These are phyloP conservation scores for Ophiostoma piceae DNA, from an alignment of 2,329 filamentous ascomycete genomes.

Conservation along the genomic window DNA sequence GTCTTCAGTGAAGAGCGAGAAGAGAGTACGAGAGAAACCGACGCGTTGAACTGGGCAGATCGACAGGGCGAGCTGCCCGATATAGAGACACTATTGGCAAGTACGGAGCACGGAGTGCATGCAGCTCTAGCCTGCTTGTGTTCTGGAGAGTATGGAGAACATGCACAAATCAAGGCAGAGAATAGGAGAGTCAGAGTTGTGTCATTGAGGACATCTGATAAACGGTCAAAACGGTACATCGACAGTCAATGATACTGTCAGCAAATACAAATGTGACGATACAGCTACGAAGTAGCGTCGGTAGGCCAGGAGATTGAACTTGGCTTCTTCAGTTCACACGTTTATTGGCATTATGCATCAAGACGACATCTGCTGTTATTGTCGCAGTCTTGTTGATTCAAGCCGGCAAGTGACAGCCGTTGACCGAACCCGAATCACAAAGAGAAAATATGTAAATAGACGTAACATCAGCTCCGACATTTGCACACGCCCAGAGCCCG, in stretches of 20 bases:
- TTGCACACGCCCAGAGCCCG: not conserved
- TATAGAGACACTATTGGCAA: not conserved
- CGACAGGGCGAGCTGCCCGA: not conserved
- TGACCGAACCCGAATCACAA: not conserved
- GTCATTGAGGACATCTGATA: not conserved
- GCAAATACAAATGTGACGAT: not conserved
- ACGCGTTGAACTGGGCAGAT: not conserved
- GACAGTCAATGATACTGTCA: not conserved
- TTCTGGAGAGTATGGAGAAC: not conserved
- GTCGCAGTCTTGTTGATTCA: not conserved
- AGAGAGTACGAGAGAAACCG: not conserved
- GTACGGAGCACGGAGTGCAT: not conserved
- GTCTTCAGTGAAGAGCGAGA: not conserved
- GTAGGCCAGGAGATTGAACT: constrained; percentile 7
- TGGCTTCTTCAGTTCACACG: not conserved
- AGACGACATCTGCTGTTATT: not conserved
- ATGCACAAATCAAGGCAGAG: not conserved
- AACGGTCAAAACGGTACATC: not conserved
- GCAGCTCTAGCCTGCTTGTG: not conserved
- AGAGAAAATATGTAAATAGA: not conserved
- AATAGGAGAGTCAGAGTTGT: not conserved
- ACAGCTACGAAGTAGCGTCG: not conserved
- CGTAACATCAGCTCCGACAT: not conserved
- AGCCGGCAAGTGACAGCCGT: not conserved
- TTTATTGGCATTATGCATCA: not conserved